Percentiles rank a stretch among this genome's conserved stretches.
Conservation (phyloP, 2,329 filamentous ascomycete genomes). For the Fonsecaea pedrosoi region DNA sequence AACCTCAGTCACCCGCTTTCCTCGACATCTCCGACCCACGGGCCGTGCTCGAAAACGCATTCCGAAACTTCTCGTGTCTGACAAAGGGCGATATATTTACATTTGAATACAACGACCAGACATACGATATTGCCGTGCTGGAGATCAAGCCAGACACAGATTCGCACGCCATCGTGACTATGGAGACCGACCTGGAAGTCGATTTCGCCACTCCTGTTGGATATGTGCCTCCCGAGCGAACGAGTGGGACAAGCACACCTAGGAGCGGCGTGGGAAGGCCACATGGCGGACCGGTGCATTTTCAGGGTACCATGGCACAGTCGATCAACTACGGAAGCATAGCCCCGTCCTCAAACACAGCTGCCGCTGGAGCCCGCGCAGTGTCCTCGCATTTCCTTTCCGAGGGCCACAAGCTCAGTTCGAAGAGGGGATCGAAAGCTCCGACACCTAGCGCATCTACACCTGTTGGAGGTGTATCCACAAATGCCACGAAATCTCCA, state of each 20-base stretch:
- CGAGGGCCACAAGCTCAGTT: slow-evolving; percentile 79
- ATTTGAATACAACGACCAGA: slow-evolving; percentile 93
- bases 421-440: slow-evolving; percentile 80
- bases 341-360: slow-evolving; percentile 74
- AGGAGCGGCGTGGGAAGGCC: slow-evolving; percentile 63
- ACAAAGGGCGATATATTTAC: slow-evolving; percentile 95
- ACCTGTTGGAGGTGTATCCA: slow-evolving; percentile 67
- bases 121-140: slow-evolving; percentile 90
- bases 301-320: slow-evolving; percentile 92
- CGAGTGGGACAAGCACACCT: slow-evolving; percentile 86
- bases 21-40: slow-evolving; percentile 97
- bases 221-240: slow-evolving; percentile 83
- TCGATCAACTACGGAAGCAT: slow-evolving; percentile 96
- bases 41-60: slow-evolving; percentile 94
- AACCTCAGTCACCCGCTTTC: slow-evolving; percentile 91
- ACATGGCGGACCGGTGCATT: slow-evolving; percentile 77
- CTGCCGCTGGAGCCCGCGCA: slow-evolving; percentile 66
- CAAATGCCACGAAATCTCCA: slow-evolving; percentile 52
- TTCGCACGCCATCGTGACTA: slow-evolving; percentile 85
- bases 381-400: slow-evolving; percentile 78
- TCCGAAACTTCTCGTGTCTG: slow-evolving; percentile 92
- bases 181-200: slow-evolving; percentile 95
- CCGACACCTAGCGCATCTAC: slow-evolving; percentile 75
- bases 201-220: slow-evolving; percentile 94
- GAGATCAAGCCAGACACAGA: slow-evolving; percentile 87